Base-by-base conservation (phyloP, 495 filamentous ascomycete genomes). In the Oleoguttula mirabilis region DNA sequence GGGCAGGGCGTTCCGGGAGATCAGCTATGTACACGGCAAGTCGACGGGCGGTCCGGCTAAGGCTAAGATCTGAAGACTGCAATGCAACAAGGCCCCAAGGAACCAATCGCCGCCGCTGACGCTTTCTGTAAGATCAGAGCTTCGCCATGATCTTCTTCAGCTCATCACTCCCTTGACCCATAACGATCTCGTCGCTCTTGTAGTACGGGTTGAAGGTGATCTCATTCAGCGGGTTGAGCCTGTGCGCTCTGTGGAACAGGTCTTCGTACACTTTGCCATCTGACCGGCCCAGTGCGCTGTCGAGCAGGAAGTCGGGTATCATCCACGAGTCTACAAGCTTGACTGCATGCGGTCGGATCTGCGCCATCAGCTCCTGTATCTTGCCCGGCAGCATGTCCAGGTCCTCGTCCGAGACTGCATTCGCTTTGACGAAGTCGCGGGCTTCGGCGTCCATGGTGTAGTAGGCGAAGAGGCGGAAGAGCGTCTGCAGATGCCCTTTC, bases 201-300 rank as follows among this genome's bases (percentile, higher is more conserved):
- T 66, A 70, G 48, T 69, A 58, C 3, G 59, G 60, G 43, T 71
- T 69, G 49, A 70, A 66, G 0, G 65, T 70, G 12, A 63, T 51
- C 45, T 46, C 42, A 40, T 70, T 69, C 39, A 71, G 47, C 3
- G 67, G 66, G 43, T 71, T 70, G 41, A 65, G 41, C 20, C 64
- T 53, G 52, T 71, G 67, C 3, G 65, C 66, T 3, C 62, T 47
- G 28, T 67, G 60, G 45, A 58, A 70, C 17, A 71, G 48, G 38
- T 71, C 66, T 43, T 70, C 67, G 42, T 71, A 71, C 6, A 69
- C 67, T 21, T 58, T 62, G 0, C 68, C 68, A 48, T 70, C 65
- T 43, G 60, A 63, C 21, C 66, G 54, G 10, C 67, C 67, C 3
- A 71, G 57, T 15, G 68, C 66, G 50, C 64, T 68, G 31, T 69